Conservation (phyloP, 1,139 yeast genomes). For the Candida tetrigidarum region DNA sequence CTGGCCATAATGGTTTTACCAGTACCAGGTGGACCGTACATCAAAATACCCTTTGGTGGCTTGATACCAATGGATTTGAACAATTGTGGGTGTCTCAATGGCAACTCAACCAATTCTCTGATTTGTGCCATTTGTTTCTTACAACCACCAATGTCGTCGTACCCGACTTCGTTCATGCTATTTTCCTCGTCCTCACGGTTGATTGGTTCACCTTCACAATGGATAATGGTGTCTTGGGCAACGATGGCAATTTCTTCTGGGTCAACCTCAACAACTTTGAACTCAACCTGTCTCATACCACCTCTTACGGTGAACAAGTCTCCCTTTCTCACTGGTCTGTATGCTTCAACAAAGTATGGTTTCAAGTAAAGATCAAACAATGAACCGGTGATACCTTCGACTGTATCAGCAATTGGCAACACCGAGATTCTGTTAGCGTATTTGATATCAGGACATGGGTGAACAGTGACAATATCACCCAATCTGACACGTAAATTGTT, state of each 20-base stretch:
- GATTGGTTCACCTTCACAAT: slow-evolving; percentile 99
- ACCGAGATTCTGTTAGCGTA: slow-evolving; percentile 94
- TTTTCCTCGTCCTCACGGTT: slow-evolving; percentile 99
- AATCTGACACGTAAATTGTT: slow-evolving; percentile 92
- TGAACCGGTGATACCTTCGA: slow-evolving; percentile 98
- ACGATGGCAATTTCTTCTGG: slow-evolving; percentile 98
- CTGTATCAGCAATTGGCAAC: slow-evolving; percentile 96
- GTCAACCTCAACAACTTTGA: slow-evolving; percentile 97
- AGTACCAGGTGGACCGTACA: slow-evolving; percentile 99
- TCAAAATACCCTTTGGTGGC: slow-evolving; percentile 95
- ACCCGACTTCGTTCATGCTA: slow-evolving; percentile 94
- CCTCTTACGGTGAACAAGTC: slow-evolving; percentile 97
- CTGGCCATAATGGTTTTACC: slow-evolving; percentile 99
- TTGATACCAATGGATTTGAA: slow-evolving; percentile 97
- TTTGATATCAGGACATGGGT: slow-evolving; percentile 98
- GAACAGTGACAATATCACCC: slow-evolving; percentile 89
- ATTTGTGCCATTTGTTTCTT: slow-evolving; percentile 99
- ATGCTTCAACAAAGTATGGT: slow-evolving; percentile 98
- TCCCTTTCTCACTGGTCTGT: slow-evolving; percentile 98
- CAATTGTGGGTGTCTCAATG: slow-evolving; percentile 95
- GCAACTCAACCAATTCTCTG: slow-evolving; percentile 95
- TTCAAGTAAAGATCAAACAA: slow-evolving; percentile 94
- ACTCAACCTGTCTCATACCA: slow-evolving; percentile 98
- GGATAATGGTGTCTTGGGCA: slow-evolving; percentile 97
- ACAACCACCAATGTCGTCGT: slow-evolving; percentile 99